phyloP scores from a whole-genome alignment of 805 yeast species.

The Blastobotrys parvus region DNA sequence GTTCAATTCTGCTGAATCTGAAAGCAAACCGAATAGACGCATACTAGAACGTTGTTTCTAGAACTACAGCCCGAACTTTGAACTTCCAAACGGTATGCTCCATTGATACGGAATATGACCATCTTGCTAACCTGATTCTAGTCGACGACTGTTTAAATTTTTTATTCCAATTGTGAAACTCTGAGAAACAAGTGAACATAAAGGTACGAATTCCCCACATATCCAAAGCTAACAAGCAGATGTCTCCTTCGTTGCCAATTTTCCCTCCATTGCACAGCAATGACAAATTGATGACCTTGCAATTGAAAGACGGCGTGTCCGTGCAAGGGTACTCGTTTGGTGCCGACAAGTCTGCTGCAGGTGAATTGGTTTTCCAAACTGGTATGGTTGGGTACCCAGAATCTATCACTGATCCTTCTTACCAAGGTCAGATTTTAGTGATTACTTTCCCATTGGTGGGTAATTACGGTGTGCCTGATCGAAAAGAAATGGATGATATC shows the following conservation, averaged over 20 bases:
- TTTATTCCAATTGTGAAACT: not conserved
- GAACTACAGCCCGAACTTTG: too few species aligned
- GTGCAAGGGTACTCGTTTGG: slow-evolving; percentile 97
- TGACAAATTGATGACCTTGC: slow-evolving; percentile 78
- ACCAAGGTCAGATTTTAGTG: slow-evolving; percentile 93
- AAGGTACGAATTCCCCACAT: not conserved
- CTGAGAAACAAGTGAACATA: not conserved
- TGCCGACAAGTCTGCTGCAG: slow-evolving; percentile 80
- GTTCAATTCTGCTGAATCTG: too few species aligned
- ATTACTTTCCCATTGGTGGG: slow-evolving; percentile 96
- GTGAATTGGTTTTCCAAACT: slow-evolving; percentile 98
- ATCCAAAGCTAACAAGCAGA: slow-evolving; percentile 3
- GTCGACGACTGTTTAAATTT: not conserved
- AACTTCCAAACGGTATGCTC: not conserved
- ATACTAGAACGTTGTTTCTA: too few species aligned
- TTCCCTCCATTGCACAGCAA: slow-evolving; percentile 83
- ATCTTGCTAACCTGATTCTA: not conserved
- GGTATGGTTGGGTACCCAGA: slow-evolving; percentile 99
- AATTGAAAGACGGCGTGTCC: slow-evolving; percentile 76
- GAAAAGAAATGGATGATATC: slow-evolving; percentile 63
- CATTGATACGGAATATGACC: not conserved
- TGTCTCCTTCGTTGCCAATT: slow-evolving; percentile 56
- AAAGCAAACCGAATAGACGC: too few species aligned
- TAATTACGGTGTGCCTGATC: slow-evolving; percentile 98
- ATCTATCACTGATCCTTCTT: slow-evolving; percentile 95